Conservation (phyloP, 192 early-diverging fungal genomes). For the Linnemannia zychae region DNA sequence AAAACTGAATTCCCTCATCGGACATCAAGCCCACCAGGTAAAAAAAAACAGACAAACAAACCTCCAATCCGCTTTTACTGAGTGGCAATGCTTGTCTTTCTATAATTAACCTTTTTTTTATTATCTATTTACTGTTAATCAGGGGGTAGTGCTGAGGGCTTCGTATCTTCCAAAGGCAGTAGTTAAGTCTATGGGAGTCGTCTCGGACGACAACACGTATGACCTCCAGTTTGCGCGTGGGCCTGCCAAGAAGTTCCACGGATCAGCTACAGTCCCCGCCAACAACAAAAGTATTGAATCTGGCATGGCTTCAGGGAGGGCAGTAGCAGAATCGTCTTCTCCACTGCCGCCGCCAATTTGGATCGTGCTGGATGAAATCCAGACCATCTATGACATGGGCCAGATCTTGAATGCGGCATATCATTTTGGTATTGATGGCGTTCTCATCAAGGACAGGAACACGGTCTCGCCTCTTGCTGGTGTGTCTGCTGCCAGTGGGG, state of each 20-base stretch:
- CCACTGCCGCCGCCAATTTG: slow-evolving; percentile 41
- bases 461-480: slow-evolving; percentile 63
- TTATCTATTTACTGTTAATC: not conserved
- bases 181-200: not conserved
- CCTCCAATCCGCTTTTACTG: too few relatives aligned
- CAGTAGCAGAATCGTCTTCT: not conserved
- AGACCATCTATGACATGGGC: slow-evolving; percentile 71
- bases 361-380: slow-evolving; percentile 61
- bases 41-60: not conserved
- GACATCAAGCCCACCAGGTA: slow-evolving; percentile 58
- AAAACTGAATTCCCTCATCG: slow-evolving; percentile 49
- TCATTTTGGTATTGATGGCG: slow-evolving; percentile 74
- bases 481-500: slow-evolving; percentile 73
- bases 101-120: not conserved
- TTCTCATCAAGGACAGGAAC: slow-evolving; percentile 57
- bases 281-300: not conserved
- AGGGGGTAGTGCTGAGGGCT: slow-evolving; percentile 63
- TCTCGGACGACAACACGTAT: slow-evolving; percentile 10
- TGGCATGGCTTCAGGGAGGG: not conserved
- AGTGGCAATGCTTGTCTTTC: not conserved
- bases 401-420: slow-evolving; percentile 69
- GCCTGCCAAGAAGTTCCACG: not conserved
- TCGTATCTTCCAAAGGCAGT: slow-evolving; percentile 5
- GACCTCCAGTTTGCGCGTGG: not conserved
- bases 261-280: not conserved